Percentiles rank a stretch among this genome's conserved stretches.
Conservation (phyloP, 345 rosid species). For the Ceriops zippeliana region DNA sequence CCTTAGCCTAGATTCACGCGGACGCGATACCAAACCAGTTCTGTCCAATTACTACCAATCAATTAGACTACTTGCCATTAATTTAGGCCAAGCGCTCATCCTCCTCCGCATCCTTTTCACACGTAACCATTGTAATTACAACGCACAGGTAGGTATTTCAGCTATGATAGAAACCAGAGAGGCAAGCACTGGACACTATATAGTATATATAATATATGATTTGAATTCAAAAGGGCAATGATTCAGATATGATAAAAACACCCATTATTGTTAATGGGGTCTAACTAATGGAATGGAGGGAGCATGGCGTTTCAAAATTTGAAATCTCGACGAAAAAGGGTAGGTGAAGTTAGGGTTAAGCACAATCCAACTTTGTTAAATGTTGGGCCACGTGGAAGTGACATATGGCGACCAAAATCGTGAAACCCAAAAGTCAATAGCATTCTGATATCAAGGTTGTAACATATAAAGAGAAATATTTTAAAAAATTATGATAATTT, state of each 20-base stretch:
- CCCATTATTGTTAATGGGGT: background rate
- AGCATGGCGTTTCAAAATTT: constrained; percentile 39
- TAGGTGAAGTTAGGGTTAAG: constrained; percentile 14
- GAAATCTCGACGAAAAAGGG: constrained; percentile 24
- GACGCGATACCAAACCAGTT: background rate
- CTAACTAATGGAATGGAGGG: constrained; percentile 15
- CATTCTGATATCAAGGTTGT: too few relatives aligned
- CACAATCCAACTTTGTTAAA: constrained; percentile 17
- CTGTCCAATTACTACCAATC: background rate
- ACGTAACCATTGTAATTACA: background rate
- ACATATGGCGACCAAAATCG: too few relatives aligned
- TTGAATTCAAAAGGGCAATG: constrained; percentile 33
- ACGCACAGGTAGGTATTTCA: background rate
- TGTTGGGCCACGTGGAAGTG: background rate
- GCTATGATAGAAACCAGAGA: constrained; percentile 10
- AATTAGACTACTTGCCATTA: background rate
- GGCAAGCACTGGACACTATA: background rate
- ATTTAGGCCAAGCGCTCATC: background rate
- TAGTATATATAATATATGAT: background rate
- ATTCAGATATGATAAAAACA: constrained; percentile 20
- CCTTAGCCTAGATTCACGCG: background rate
- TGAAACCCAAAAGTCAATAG: too few relatives aligned
- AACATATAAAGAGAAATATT: too few relatives aligned
- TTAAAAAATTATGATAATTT: too few relatives aligned
- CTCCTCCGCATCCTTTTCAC: background rate